These are phyloP conservation scores for Microbotryum saponariae DNA, from an alignment of 1,284 basidiomycete species.

Conservation along the genomic window DNA sequence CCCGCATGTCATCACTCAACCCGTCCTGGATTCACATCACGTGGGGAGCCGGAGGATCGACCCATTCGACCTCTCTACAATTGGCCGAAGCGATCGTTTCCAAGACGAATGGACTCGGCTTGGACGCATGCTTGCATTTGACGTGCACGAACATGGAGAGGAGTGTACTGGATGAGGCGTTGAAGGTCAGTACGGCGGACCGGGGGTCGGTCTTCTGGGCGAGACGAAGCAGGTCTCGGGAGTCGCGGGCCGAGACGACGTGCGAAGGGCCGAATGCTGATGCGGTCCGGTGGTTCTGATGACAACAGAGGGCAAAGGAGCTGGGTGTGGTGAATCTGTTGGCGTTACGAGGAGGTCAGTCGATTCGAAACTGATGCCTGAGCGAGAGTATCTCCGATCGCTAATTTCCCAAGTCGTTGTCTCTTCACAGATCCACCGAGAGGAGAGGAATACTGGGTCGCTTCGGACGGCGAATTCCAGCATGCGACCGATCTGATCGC, in stretches of 20 bases:
- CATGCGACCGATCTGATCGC: constrained; percentile 84
- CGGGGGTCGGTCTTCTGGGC: neutral
- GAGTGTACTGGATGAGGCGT: constrained; percentile 27
- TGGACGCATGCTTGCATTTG: constrained; percentile 33
- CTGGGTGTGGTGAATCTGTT: constrained; percentile 91
- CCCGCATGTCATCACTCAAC: constrained; percentile 63
- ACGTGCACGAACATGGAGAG: constrained; percentile 34
- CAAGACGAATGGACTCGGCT: constrained; percentile 22
- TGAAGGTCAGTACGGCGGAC: constrained; percentile 22
- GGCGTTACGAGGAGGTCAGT: constrained; percentile 65
- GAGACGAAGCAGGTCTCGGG: too few species aligned
- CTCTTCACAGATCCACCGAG: constrained; percentile 60
- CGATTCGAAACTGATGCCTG: constrained; percentile 2
- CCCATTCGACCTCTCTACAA: constrained; percentile 78
- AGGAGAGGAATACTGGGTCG: constrained; percentile 83
- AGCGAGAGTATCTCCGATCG: too few species aligned
- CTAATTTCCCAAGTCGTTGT: constrained; percentile 18
- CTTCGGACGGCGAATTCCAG: constrained; percentile 76
- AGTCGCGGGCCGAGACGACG: too few species aligned
- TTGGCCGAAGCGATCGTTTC: constrained; percentile 44
- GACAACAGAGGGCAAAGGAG: constrained; percentile 70
- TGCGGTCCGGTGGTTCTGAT: neutral
- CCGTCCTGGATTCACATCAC: constrained; percentile 29
- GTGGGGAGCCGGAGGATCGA: constrained; percentile 52
- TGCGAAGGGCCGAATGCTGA: neutral